These are phyloP conservation scores for Zasmidium citrigriseum DNA, from an alignment of 2,329 filamentous ascomycete genomes.

Conservation along the genomic window DNA sequence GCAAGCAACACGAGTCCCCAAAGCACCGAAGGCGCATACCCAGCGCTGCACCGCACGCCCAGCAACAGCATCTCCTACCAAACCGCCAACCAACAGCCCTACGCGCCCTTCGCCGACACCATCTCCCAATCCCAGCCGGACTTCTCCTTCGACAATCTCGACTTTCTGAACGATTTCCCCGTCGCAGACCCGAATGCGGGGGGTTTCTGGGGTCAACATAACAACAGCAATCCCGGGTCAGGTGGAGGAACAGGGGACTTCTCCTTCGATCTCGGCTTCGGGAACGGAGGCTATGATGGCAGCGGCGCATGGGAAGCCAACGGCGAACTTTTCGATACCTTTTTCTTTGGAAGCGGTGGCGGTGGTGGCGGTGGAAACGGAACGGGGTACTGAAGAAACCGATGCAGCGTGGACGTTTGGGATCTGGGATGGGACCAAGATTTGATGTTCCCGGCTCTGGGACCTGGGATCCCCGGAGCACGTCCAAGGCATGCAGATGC, in stretches of 20 bases:
- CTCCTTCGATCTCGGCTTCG: conserved; percentile 57
- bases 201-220: conserved; percentile 16
- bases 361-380: conserved; percentile 47
- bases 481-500: too few species aligned
- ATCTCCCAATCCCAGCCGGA: conserved; percentile 21
- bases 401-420: too few species aligned
- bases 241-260: neutral
- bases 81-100: conserved; percentile 30
- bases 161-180: conserved; percentile 56
- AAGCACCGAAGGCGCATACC: conserved; percentile 15
- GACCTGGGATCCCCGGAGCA: too few species aligned
- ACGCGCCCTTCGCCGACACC: conserved; percentile 20
- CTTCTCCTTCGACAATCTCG: conserved; percentile 48
- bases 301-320: conserved; percentile 57
- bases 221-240: conserved; percentile 3
- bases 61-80: conserved; percentile 32
- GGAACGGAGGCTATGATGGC: conserved; percentile 29
- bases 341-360: conserved; percentile 64
- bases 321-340: conserved; percentile 64
- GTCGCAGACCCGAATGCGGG: conserved; percentile 43
- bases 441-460: too few species aligned
- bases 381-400: conserved; percentile 10
- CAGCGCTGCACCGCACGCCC: conserved; percentile 5
- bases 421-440: too few species aligned
- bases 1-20: conserved; percentile 21